These are phyloP conservation scores for Helichrysum umbraculigerum DNA, from an alignment of 129 eudicot genomes.

Conservation along the genomic window DNA sequence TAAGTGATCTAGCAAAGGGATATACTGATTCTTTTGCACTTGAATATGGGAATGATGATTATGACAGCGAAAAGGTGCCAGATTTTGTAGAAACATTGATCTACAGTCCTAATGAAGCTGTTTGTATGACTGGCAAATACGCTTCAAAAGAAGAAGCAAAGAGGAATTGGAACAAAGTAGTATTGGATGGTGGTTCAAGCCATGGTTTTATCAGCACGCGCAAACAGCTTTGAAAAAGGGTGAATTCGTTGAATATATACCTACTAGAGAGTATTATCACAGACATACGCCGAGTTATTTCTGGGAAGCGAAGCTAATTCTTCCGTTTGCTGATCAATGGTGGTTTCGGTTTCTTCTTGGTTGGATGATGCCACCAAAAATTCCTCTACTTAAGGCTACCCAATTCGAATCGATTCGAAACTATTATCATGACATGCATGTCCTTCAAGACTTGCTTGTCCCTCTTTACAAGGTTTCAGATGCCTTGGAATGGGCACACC, in stretches of 20 bases:
- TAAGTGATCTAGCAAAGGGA: conserved; percentile 62
- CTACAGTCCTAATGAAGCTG: conserved; percentile 64
- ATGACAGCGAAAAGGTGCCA: conserved; percentile 47
- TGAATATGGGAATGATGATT: conserved; percentile 59
- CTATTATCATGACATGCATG: conserved; percentile 41
- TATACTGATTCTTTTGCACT: conserved; percentile 70
- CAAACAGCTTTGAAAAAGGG: conserved; percentile 66
- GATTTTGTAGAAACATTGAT: conserved; percentile 76
- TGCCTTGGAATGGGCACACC: conserved; percentile 34
- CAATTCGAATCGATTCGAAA: conserved; percentile 26
- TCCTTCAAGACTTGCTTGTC: conserved; percentile 29
- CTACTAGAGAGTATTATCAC: conserved; percentile 82
- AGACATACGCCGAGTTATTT: conserved; percentile 42
- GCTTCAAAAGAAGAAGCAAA: conserved; percentile 72
- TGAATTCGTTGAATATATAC: conserved; percentile 81
- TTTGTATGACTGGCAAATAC: conserved; percentile 66
- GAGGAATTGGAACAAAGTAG: conserved; percentile 50
- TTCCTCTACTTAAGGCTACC: conserved; percentile 25
- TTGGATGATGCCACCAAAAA: conserved; percentile 39
- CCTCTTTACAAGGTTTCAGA: conserved; percentile 32
- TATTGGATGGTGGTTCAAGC: conserved; percentile 85
- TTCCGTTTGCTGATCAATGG: conserved; percentile 38
- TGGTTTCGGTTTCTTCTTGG: conserved; percentile 36
- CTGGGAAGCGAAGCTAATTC: conserved; percentile 29
- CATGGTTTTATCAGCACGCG: conserved; percentile 91